Percentiles rank a stretch among this genome's conserved stretches.
These are phyloP conservation scores for Penicillium italicum DNA, from an alignment of 2,329 filamentous ascomycete species.

Conservation along the genomic window DNA sequence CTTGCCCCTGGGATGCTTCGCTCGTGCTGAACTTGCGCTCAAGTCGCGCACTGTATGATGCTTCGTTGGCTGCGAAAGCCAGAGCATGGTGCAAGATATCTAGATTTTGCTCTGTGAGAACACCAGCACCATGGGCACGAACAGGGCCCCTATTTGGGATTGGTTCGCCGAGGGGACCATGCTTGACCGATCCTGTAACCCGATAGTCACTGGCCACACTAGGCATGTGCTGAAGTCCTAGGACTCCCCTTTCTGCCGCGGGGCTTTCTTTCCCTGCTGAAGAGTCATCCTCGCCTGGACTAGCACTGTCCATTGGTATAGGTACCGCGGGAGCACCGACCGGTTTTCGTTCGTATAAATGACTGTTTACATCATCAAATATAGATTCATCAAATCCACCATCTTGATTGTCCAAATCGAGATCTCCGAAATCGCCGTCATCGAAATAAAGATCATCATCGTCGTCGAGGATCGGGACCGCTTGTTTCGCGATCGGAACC, in stretches of 20 bases:
- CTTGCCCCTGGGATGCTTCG: constrained; percentile 37
- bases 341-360: constrained; percentile 41
- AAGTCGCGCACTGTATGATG: constrained; percentile 73
- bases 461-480: constrained; percentile 16
- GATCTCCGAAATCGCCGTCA: constrained; percentile 46
- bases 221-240: constrained; percentile 32
- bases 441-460: constrained; percentile 48
- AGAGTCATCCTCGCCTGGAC: constrained; percentile 1
- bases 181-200: constrained; percentile 17
- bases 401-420: constrained; percentile 31
- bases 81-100: constrained; percentile 79
- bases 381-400: constrained; percentile 47
- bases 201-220: constrained; percentile 37
- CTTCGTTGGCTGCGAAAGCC: constrained; percentile 73
- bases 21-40: constrained; percentile 55
- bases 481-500: not conserved
- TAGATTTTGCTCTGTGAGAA: constrained; percentile 55
- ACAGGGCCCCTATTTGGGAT: constrained; percentile 35
- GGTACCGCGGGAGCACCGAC: constrained; percentile 16
- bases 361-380: constrained; percentile 47
- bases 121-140: constrained; percentile 31
- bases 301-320: constrained; percentile 5
- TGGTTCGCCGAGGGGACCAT: constrained; percentile 26
- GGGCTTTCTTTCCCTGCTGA: constrained; percentile 15
- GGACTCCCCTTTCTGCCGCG: constrained; percentile 7